Evolutionary conservation across 192 early-diverging fungal species (phyloP).

Genomic region (Paraglomus occultum): DNA sequence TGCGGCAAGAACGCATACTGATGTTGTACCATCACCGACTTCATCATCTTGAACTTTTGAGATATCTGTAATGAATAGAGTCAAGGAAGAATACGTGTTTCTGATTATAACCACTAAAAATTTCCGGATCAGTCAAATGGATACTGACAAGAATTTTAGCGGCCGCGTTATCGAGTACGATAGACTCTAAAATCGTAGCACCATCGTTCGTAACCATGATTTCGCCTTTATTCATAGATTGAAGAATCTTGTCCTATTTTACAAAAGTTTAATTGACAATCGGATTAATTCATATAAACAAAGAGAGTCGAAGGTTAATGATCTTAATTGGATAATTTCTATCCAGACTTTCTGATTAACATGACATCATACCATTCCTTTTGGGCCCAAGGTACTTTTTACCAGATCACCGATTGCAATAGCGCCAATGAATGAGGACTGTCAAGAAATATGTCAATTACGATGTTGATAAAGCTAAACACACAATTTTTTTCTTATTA

Average conservation of each 20-base stretch:
- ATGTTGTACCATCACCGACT: slow-evolving; percentile 99
- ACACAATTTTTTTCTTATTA: neutral
- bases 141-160: slow-evolving; percentile 91
- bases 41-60: slow-evolving; percentile 99
- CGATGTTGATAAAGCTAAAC: neutral
- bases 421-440: slow-evolving; percentile 95
- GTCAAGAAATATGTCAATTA: too few relatives aligned
- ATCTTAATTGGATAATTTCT: neutral
- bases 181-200: slow-evolving; percentile 98
- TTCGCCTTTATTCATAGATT: slow-evolving; percentile 82
- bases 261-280: slow-evolving; percentile 19
- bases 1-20: slow-evolving; percentile 95
- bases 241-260: slow-evolving; percentile 93
- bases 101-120: neutral
- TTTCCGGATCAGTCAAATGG: too few relatives aligned
- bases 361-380: slow-evolving; percentile 81
- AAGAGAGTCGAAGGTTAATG: neutral
- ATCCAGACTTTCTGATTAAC: slow-evolving; percentile 5
- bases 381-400: slow-evolving; percentile 95
- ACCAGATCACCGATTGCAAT: slow-evolving; percentile 99
- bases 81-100: neutral
- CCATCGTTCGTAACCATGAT: slow-evolving; percentile 98
- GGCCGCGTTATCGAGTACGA: slow-evolving; percentile 96
- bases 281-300: slow-evolving; percentile 3
- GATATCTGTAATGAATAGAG: slow-evolving; percentile 53